These are phyloP conservation scores for Hagleromyces aurorensis DNA, from an alignment of 805 yeast genomes.

Conservation along the genomic window DNA sequence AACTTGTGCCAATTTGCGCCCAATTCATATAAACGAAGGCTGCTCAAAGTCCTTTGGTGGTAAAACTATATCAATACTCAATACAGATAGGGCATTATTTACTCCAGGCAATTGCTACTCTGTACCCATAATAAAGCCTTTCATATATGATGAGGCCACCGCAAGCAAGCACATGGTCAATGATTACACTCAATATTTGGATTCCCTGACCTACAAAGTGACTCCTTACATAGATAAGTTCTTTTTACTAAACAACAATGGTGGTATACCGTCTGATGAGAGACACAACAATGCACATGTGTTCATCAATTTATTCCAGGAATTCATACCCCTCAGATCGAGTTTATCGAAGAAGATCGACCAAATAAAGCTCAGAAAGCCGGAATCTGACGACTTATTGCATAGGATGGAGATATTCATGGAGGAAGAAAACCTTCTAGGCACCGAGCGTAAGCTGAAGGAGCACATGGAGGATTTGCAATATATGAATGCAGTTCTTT, in stretches of 20 bases:
- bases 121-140: slow-evolving; percentile 51
- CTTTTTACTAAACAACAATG: slow-evolving; percentile 67
- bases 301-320: slow-evolving; percentile 77
- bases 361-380: slow-evolving; percentile 7
- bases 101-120: slow-evolving; percentile 19
- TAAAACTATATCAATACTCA: slow-evolving; percentile 13
- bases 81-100: slow-evolving; percentile 4
- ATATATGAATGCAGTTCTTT: slow-evolving; percentile 49
- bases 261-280: slow-evolving; percentile 88
- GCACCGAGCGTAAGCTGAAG: slow-evolving; percentile 21
- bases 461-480: slow-evolving; percentile 58
- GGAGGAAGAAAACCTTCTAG: slow-evolving; percentile 12
- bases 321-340: slow-evolving; percentile 31
- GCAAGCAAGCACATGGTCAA: slow-evolving; percentile 35
- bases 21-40: slow-evolving; percentile 23
- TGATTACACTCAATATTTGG: slow-evolving; percentile 33
- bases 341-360: slow-evolving; percentile 8
- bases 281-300: slow-evolving; percentile 80
- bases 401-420: slow-evolving; percentile 15
- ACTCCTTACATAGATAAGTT: slow-evolving; percentile 57
- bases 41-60: slow-evolving; percentile 14
- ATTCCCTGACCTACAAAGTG: slow-evolving; percentile 26
- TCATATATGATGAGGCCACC: slow-evolving; percentile 51
- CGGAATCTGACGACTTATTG: slow-evolving; percentile 13
- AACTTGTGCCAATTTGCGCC: slow-evolving; percentile 16